Evolutionary conservation across 306 rosid genomes (phyloP), one percentile per base, ranked within the genome.

Genomic region (Dalbergia oliveri): DNA sequence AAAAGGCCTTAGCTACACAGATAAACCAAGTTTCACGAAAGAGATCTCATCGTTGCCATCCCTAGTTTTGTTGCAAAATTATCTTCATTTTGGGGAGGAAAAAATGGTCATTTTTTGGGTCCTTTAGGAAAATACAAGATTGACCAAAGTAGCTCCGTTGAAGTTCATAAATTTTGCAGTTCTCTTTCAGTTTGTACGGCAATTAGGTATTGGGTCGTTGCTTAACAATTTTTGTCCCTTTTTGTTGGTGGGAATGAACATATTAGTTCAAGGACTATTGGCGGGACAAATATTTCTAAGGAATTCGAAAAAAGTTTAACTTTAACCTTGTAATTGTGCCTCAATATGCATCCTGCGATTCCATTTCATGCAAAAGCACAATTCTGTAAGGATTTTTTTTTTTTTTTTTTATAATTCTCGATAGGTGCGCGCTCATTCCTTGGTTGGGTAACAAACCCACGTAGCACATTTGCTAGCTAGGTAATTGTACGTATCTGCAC

Each of bases 51-150:
- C 59, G 5, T n/a, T 41, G 15, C 5, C 78, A 61, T 68, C 34
- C 9, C 62, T n/a, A n/a, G n/a, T n/a, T 66, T 81, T 72, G 79
- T 33, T 80, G 78, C 75, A 53, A 79, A 69, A 31, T 44, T 71
- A 44, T 69, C 56, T 75, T 63, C 39, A 5, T 72, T 31, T 34
- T 45, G 61, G 61, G 0, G 71, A 72, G 15, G 41, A 23, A 80
- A 72, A 59, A 15, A 11, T 0, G 41, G 8, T 75, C 68, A 1
- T 12, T 65, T 78, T 80, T 77, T 73, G 66, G 66, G 71, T 73
- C 49, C 73, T 66, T 57, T 23, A 37, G 41, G 7, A 37, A 37
- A 37, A 53, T 50, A 86, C 76, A 69, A 60, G 12, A 57, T 58
- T 41, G 67, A 63, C 68, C 14, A 56, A 3, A 72, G 51, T 56